phyloP scores from a whole-genome alignment of 2,329 filamentous ascomycete genomes.

The Xylariaceae sp. region DNA sequence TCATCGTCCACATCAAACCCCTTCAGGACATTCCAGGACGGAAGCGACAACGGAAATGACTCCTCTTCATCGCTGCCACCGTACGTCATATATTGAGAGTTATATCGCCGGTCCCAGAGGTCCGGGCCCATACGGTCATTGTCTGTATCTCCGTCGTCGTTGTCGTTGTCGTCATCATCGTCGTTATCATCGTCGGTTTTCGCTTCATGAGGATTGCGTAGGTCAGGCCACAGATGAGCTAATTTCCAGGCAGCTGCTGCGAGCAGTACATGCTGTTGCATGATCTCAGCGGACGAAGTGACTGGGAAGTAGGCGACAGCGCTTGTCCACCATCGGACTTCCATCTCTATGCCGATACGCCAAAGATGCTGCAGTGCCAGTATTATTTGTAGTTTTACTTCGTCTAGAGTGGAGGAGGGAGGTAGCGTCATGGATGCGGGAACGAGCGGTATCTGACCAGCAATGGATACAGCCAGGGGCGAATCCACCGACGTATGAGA shows the following conservation, averaged over 20 bases:
- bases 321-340: conserved; percentile 68
- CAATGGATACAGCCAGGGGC: conserved; percentile 53
- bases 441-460: conserved; percentile 86
- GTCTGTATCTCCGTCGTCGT: conserved; percentile 35
- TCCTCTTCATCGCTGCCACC: conserved; percentile 24
- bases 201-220: conserved; percentile 11
- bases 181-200: conserved; percentile 19
- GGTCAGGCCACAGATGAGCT: conserved; percentile 34
- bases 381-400: conserved; percentile 53
- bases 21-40: conserved; percentile 46
- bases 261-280: conserved; percentile 35
- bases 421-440: conserved; percentile 68
- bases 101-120: conserved; percentile 62
- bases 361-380: conserved; percentile 85
- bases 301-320: conserved; percentile 67
- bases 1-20: conserved; percentile 35
- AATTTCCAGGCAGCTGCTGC: conserved; percentile 45
- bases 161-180: conserved; percentile 43
- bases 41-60: conserved; percentile 34
- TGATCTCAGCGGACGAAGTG: conserved; percentile 20
- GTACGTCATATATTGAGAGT: conserved; percentile 43
- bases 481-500: conserved; percentile 1
- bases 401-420: conserved; percentile 33
- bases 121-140: conserved; percentile 49
- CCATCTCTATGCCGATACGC: conserved; percentile 69